Evolutionary conservation across 768 basidiomycete genomes (phyloP), one percentile per base, ranked within the genome.

Genomic region (Kwoniella sp.): DNA sequence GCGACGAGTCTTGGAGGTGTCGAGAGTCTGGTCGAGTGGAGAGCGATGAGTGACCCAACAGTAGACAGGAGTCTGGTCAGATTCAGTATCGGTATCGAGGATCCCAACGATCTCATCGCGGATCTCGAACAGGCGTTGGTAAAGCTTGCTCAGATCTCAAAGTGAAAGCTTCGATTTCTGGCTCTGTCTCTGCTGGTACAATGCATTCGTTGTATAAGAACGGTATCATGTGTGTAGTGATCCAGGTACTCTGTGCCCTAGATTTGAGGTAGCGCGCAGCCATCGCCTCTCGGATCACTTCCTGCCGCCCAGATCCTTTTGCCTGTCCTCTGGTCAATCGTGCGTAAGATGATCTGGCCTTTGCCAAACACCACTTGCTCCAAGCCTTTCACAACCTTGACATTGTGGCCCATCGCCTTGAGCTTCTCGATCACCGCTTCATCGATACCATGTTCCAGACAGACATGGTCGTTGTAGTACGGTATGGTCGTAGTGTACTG

Each of bases 1-100:
- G 94, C 93, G 0, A 93, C 94, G 85, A 88, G 87, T 26, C 82
- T 97, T 4, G 95, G 95, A 1, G 95, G 93, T 0, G 91, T 96
- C 4, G 95, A 98, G 85, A 89, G 88, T 78, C 82, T 97, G 38
- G 90, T 90, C 0, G 93, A 97, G 79, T 70, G 67, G 17, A 77
- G 67, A 25, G 73, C 74, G 2, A 54, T 77, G n/a, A 59, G 61
- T 50, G 60, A 66, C 28, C 53, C 76, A 17, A 73, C 73, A 2
- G 78, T 80, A 63, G 75, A 71, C 15, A 68, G 66, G n/a, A 76
- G 70, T 67, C 79, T 95, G 65, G 82, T 96, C 2, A 83, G 94
- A 20, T 79, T 98, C 69, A 89, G 88, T 38, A 90, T 94, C 0
- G 94, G 94, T 2, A 85, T 95, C 13, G 95, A 97, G 81, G 93